Conservation (phyloP, 2,329 filamentous ascomycete genomes). For the Claviceps citrina region DNA sequence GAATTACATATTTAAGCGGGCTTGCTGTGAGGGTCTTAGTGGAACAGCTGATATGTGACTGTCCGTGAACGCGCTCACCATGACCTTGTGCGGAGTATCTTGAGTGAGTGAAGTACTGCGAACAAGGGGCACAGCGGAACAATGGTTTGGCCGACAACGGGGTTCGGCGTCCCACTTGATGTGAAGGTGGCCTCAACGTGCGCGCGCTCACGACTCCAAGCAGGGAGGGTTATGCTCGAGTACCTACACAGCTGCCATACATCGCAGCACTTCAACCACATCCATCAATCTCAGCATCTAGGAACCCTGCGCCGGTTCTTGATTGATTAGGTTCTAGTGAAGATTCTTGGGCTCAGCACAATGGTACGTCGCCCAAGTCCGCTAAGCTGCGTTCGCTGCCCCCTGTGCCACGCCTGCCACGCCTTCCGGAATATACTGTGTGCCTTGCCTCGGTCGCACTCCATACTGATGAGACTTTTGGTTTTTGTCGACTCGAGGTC, state of each 20-base stretch:
- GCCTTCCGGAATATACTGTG: neutral
- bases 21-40: slow-evolving; percentile 18
- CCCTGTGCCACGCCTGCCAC: too few relatives aligned
- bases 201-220: slow-evolving; percentile 7
- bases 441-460: slow-evolving; percentile 1
- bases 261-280: slow-evolving; percentile 8
- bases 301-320: slow-evolving; percentile 22
- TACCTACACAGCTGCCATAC: slow-evolving; percentile 9
- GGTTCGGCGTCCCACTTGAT: slow-evolving; percentile 17
- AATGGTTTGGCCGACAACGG: slow-evolving; percentile 16
- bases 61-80: neutral
- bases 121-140: slow-evolving; percentile 17
- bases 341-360: slow-evolving; percentile 10
- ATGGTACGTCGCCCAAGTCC: slow-evolving; percentile 24
- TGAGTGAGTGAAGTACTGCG: too few relatives aligned
- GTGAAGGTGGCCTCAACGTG: slow-evolving; percentile 30
- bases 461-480: neutral
- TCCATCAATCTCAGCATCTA: slow-evolving; percentile 11
- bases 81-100: neutral
- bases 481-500: neutral
- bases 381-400: too few relatives aligned
- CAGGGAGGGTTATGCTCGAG: slow-evolving; percentile 12
- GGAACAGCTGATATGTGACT: slow-evolving; percentile 5
- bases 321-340: slow-evolving; percentile 9
- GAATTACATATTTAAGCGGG: slow-evolving; percentile 21